Conservation (phyloP, 176 grass and related monocot genomes). For the Musa schizocarpa region DNA sequence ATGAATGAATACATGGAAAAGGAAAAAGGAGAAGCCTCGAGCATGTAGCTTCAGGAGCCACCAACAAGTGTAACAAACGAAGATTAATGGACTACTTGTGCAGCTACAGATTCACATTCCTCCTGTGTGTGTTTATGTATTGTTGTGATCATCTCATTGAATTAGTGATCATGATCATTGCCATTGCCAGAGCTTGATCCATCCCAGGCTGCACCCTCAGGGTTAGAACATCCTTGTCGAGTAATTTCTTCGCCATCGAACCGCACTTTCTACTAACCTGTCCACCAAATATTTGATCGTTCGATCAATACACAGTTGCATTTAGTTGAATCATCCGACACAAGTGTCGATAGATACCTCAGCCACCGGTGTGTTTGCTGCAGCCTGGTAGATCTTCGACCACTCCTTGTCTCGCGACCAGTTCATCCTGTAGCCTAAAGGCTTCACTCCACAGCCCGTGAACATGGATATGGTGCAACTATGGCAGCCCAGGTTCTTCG, state of each 20-base stretch:
- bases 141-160: conserved; percentile 24
- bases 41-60: no score
- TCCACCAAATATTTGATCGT: neutral
- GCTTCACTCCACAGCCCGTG: neutral
- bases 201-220: conserved; percentile 38
- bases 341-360: conserved; percentile 29
- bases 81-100: neutral
- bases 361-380: conserved; percentile 16
- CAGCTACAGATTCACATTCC: no score
- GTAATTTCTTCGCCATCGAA: conserved; percentile 26
- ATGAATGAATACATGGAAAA: no score
- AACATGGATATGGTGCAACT: conserved; percentile 35
- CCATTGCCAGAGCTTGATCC: conserved; percentile 59
- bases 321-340: neutral
- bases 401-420: conserved; percentile 32
- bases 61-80: neutral
- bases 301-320: neutral
- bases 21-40: no score
- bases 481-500: conserved; percentile 29
- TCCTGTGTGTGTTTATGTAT: no score
- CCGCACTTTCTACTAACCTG: conserved; percentile 38
- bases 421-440: conserved; percentile 21
- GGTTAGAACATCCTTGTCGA: conserved; percentile 49
- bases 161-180: conserved; percentile 53
- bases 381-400: conserved; percentile 18